Evolutionary conservation across 257 asterid species (phyloP), one percentile per base, ranked within the genome.

Genomic region (Solanum dulcamara): DNA sequence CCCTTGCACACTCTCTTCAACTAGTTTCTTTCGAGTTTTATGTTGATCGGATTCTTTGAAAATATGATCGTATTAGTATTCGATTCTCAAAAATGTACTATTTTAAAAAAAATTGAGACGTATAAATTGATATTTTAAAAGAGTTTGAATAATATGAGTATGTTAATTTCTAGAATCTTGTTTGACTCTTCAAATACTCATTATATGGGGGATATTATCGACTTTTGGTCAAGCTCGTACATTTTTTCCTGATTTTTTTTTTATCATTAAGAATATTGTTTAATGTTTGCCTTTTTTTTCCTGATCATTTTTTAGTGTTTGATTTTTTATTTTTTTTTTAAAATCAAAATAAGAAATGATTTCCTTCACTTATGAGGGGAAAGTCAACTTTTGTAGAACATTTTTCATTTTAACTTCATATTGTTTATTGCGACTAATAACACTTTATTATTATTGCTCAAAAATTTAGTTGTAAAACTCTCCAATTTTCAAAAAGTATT

Each of bases 51-150:
- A 32, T 0, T 7, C 0, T 7, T 8, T 2, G 7, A 32, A 67
- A 32, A 32, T 66, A 0, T 30, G 7, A 15, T 66, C 4, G 0
- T 30, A 62, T 7, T 28, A 4, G 0, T 67, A 3, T 67, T 1
- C 0, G 0, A 5, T 62, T 62, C 28, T 26, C 1, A 26, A 0
- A 62, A 62, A 26, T 62, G 0, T 13, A 12, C 0, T 64, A 64
- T 64, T 28, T 28, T 13, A 0, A 0, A 30, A 64, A 14, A 0
- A 28, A 2, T 28, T 28, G 11, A 28, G 1, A 26, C 0, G 2
- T 12, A 26, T 12, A 0, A 7, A 0, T 3, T 10, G 5, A 13
- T 13, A 64, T 1, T 6, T 17, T 13, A 13, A 3, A 30, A 6
- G 38, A 6, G 22, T 30, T 30, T 2, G 40, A 64, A 1, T 15